Base-by-base conservation (phyloP, 2,329 filamentous ascomycete genomes). In the Colletotrichum shisoi region DNA sequence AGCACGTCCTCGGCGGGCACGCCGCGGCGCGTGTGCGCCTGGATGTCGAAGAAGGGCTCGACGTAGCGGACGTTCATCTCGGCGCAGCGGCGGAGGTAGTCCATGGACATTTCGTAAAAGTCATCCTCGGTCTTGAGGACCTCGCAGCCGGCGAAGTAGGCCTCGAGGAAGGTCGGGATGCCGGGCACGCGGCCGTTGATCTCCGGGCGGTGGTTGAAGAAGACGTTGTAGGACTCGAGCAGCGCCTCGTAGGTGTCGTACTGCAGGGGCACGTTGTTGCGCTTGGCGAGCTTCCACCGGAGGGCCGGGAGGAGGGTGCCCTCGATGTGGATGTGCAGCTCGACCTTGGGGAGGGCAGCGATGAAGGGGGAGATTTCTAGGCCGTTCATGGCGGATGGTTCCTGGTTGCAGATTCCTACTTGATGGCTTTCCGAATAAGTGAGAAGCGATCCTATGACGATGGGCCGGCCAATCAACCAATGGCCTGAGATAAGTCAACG, bases 41-140 rank as follows among this genome's bases (percentile, higher is more conserved):
- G 91, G 2, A 91, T 91, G 75, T 94, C 91, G 78, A 94, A 94
- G 79, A 93, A 94, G 70, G 93, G 84, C 76, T 94, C 91, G n/a
- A 89, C 89, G 74, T 94, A 91, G 59, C 85, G 83, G 2, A 93
- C 87, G 39, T 87, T 86, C 70, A 92, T 87, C 3, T 79, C 79
- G 34, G 86, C 82, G 4, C 89, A 91, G 62, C 84, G 85, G 39
- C 81, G 74, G 75, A 93, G 90, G 79, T 94, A 94, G 69, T 85
- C 84, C 81, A 87, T 91, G 5, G 89, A 90, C 15, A 94, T 82
- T 57, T 85, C 85, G 74, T 91, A 89, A 73, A 91, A 94, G 78
- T 94, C 91, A 19, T 81, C 78, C n/a, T 84, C 80, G 3, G 84
- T 83, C 62, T 88, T 79, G 31, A 94, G 84, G 1, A 90, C 90